Base-by-base conservation (phyloP, 129 eudicot genomes). In the Chrysanthemum makinoi region DNA sequence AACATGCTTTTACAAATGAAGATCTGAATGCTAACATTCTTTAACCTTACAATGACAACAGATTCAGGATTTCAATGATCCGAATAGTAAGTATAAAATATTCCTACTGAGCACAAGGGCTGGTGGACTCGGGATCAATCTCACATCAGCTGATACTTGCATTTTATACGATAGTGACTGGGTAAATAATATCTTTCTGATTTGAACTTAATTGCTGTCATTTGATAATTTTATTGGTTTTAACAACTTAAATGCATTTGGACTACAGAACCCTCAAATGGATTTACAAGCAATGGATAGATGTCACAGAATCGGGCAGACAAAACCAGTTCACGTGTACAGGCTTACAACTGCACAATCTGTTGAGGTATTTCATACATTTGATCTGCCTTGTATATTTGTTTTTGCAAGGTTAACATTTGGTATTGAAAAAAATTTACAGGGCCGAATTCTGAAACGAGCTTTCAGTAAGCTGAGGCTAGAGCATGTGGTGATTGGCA, bases 231-330 rank as follows among this genome's bases (percentile, higher is more conserved):
- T 65, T 62, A 11, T 49, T n/a, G 19, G 33, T 12, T 33, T 46
- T 30, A 69, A 62, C 70, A 55, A 54, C 65, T 54, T 65, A 8
- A 52, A 11, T 56, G 24, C 9, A 64, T 76, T 75, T 78, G 80
- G 62, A 22, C 70, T 75, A 14, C 96, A 95, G 99, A 95, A 95
- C 61, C 99, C 99, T 33, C 99, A 95, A 87, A 88, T 90, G 96
- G 99, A 95, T 83, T 80, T 95, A 66, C 99, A 95, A 82, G 99
- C 99, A 16, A 95, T 95, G 99, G 99, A 95, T 62, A 86, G 99
- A 35, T 95, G 99, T 76, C 99, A 95, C 53, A 86, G 99, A 79
- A 95, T 95, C 30, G 99, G 99, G 30, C 99, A 95, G 72, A 95
- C 99, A 30, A 95, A 95, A 80, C 99, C 99, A 68, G 99, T 95